Evolutionary conservation across 192 early-diverging fungal genomes (phyloP).

Genomic region (Coemansia biformis): DNA sequence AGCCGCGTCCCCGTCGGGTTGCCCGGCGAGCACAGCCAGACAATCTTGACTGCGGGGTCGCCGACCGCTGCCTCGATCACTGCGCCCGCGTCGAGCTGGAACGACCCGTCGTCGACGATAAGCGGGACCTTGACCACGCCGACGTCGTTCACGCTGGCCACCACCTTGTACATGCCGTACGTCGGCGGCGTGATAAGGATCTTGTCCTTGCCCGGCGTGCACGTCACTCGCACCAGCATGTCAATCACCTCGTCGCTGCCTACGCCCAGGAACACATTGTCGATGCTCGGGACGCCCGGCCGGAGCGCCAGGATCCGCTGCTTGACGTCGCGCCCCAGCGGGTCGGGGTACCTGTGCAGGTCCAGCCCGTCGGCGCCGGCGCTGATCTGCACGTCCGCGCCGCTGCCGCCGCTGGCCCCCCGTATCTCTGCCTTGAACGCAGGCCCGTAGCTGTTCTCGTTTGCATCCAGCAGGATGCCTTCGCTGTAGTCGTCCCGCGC

Average conservation of each 20-base stretch:
- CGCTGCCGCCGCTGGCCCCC: conserved; percentile 12
- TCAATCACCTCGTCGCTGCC: conserved; percentile 97
- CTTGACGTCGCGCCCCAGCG: conserved; percentile 83
- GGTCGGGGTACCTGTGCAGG: conserved; percentile 95
- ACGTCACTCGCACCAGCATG: conserved; percentile 79
- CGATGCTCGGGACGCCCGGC: conserved; percentile 53
- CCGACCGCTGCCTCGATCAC: conserved; percentile 52
- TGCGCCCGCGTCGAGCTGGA: conserved; percentile 45
- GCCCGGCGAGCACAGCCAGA: conserved; percentile 97
- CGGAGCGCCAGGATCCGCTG: conserved; percentile 67
- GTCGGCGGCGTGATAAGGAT: conserved; percentile 95
- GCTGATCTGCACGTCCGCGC: conserved; percentile 15
- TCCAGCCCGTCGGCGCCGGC: conserved; percentile 29
- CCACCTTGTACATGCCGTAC: conserved; percentile 98
- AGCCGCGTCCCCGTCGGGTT: conserved; percentile 95
- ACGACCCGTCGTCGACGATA: conserved; percentile 59
- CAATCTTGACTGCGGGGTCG: conserved; percentile 80
- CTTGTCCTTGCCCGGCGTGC: conserved; percentile 84
- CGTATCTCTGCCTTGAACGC: conserved; percentile 39
- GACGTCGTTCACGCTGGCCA: conserved; percentile 93
- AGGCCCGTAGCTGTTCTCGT: conserved; percentile 93
- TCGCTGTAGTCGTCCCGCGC: conserved; percentile 94
- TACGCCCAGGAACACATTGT: conserved; percentile 91
- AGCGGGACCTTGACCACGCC: conserved; percentile 80
- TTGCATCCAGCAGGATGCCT: conserved; percentile 97